A percentile compares a stretch with the other conserved stretches of the same genome.
phyloP scores from a whole-genome alignment of 2,329 filamentous ascomycete genomes.

The Chaetomiaceae sp. region DNA sequence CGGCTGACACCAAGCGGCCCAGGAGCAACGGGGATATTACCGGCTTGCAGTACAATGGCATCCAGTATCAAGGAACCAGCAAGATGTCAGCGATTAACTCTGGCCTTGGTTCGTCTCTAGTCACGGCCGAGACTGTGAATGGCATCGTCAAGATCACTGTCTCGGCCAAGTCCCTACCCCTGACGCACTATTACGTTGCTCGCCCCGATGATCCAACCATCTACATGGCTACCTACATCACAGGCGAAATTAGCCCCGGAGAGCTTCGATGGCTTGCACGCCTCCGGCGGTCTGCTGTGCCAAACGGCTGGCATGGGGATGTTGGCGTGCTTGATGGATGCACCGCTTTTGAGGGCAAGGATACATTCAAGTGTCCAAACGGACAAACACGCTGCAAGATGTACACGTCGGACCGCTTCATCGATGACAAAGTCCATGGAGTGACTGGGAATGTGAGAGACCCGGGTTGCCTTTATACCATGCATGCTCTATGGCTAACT shows the following conservation, averaged over 20 bases:
- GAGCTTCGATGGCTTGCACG: background rate
- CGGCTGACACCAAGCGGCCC: background rate
- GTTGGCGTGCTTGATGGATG: background rate
- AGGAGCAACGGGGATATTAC: background rate
- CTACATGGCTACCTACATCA: background rate
- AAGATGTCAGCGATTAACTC: background rate
- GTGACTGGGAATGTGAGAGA: background rate
- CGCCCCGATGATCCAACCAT: slow-evolving; percentile 22
- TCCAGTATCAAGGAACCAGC: background rate
- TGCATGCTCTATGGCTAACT: too few species aligned
- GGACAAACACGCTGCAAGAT: background rate
- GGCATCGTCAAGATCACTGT: slow-evolving; percentile 26
- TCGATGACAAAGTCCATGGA: background rate
- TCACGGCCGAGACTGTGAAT: slow-evolving; percentile 24
- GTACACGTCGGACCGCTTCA: background rate
- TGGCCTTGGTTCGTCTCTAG: slow-evolving; percentile 29
- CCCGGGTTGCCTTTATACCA: background rate
- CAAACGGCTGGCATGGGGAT: background rate
- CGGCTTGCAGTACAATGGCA: background rate
- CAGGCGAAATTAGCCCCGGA: background rate
- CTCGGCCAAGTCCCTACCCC: slow-evolving; percentile 18
- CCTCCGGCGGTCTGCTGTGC: background rate
- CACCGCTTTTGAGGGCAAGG: background rate
- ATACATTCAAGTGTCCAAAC: background rate
- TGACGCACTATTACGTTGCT: slow-evolving; percentile 27